Evolutionary conservation across 805 yeast genomes (phyloP), one percentile per base, ranked within the genome.

Genomic region (Candida nanaspora): DNA sequence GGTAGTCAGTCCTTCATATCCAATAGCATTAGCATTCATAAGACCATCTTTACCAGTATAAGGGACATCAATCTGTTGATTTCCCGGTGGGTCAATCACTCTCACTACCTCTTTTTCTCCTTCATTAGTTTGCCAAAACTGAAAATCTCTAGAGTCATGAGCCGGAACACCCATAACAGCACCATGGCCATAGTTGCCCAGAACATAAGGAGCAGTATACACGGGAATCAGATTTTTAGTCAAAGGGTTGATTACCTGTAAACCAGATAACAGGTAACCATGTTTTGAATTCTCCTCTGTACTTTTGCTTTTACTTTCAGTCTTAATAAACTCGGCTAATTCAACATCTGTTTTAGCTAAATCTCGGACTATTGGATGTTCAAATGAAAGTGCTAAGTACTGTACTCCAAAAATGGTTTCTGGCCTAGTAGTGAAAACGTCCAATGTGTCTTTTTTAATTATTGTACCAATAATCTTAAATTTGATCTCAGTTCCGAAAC

Each of bases 111-210:
- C 50, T 2, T 53, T 41, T 0, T 56, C 53, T 0, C 83, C 82
- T 52, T 67, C 69, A 54, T 85, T 85, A 34, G 63, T 53, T 3
- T 56, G 50, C 96, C 97, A 91, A 55, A 93, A 91, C 7, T 70
- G 85, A 50, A 56, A 76, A 55, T 93, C 98, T 45, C 98, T 72
- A 35, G 68, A 66, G 59, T 93, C 98, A 59, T 89, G 97, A 0
- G 84, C 96, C 2, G 98, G 98, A 52, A 94, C 86, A 1, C 98
- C 98, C 98, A 93, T 91, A 0, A 91, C 98, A 1, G 96, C 95
- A 31, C 96, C 96, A 42, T 78, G 78, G 1, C 97, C 97, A 55
- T 91, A 91, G 3, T 74, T 65, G 4, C 84, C 79, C 28, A 91
- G 57, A 0, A 91, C 98, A 59, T 89, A 93, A 0, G 96, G 95